Conservation (phyloP, 2,329 filamentous ascomycete species). For the Tolypocladium inflatum region DNA sequence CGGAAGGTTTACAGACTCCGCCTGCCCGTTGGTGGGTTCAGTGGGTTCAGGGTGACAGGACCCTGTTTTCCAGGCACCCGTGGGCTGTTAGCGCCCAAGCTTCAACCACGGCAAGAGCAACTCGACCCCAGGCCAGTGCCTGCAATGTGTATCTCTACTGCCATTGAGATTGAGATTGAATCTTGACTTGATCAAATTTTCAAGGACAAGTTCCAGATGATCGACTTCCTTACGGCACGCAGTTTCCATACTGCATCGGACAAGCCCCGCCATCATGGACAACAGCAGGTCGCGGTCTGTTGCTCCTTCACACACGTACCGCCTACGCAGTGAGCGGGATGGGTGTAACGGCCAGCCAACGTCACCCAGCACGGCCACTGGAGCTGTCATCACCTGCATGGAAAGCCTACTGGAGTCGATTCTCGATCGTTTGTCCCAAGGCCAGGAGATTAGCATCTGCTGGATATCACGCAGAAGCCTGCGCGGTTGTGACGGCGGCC, state of each 20-base stretch:
- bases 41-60: not conserved
- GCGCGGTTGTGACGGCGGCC: slow-evolving; percentile 1
- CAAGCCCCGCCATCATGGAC: not conserved
- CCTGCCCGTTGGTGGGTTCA: not conserved
- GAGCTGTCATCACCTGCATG: slow-evolving; percentile 22
- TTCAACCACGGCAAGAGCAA: not conserved
- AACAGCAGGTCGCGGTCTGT: not conserved
- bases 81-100: not conserved
- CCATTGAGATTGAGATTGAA: too few species aligned
- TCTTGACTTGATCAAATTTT: too few species aligned
- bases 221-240: not conserved
- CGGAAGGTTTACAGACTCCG: not conserved
- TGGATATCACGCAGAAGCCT: slow-evolving; percentile 13
- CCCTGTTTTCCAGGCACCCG: not conserved
- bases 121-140: not conserved
- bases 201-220: not conserved
- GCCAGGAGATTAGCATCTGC: slow-evolving; percentile 16
- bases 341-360: not conserved
- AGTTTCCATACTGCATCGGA: not conserved
- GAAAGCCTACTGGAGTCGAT: slow-evolving; percentile 22
- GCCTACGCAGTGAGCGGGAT: not conserved
- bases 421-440: slow-evolving; percentile 14
- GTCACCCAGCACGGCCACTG: slow-evolving; percentile 6
- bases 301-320: not conserved
- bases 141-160: not conserved